Conservation (phyloP, 768 basidiomycete genomes). For the Tricholoma saponaceum region DNA sequence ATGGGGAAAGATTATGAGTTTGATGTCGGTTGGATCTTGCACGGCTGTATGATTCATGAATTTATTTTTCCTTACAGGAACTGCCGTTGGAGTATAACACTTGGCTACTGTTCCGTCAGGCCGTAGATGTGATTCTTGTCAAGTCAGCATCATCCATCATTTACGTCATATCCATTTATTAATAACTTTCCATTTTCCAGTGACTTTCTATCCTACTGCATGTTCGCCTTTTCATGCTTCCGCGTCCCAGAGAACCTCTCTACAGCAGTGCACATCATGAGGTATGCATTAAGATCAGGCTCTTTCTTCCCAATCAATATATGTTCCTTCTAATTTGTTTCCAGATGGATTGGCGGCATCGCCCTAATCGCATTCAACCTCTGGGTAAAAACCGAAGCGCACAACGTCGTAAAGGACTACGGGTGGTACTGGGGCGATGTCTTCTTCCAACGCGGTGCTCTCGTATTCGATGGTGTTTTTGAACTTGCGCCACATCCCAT, state of each 20-base stretch:
- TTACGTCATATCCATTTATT: background rate
- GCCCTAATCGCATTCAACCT: slow-evolving; percentile 90
- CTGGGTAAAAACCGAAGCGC: slow-evolving; percentile 98
- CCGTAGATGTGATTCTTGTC: slow-evolving; percentile 93
- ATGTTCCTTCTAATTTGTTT: slow-evolving; percentile 5
- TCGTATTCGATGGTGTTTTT: slow-evolving; percentile 98
- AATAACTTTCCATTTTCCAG: slow-evolving; percentile 33
- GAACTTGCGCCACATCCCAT: slow-evolving; percentile 92
- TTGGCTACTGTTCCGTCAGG: slow-evolving; percentile 93
- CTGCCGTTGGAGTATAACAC: slow-evolving; percentile 93
- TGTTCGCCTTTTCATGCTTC: slow-evolving; percentile 94
- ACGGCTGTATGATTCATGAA: slow-evolving; percentile 2
- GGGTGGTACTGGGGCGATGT: slow-evolving; percentile 98
- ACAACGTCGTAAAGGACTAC: slow-evolving; percentile 96
- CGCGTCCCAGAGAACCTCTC: slow-evolving; percentile 81
- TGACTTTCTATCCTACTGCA: slow-evolving; percentile 91
- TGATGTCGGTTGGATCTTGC: slow-evolving; percentile 43
- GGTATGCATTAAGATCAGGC: slow-evolving; percentile 35
- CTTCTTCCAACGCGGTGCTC: slow-evolving; percentile 87
- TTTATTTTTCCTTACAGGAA: slow-evolving; percentile 43
- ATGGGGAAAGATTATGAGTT: slow-evolving; percentile 95
- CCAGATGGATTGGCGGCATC: slow-evolving; percentile 84
- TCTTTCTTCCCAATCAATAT: background rate
- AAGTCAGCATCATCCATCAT: slow-evolving; percentile 55
- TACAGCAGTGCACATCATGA: slow-evolving; percentile 65